phyloP scores from a whole-genome alignment of 345 rosid species.

The Cardamine chenopodiifolia region DNA sequence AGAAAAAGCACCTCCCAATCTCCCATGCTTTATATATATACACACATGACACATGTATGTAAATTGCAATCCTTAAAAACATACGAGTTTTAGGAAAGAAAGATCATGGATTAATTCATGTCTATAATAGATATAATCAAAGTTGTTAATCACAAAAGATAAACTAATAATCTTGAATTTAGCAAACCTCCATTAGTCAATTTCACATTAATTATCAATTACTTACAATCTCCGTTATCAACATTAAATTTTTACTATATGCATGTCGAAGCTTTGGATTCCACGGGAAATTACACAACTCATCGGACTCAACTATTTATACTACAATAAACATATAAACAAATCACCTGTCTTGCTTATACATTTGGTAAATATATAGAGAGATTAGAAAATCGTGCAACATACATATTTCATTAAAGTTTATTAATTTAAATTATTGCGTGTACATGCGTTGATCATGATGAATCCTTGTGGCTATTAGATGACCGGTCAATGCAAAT shows the following conservation, averaged over 20 bases:
- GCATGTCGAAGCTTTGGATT: conserved; percentile 44
- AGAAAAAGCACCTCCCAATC: conserved; percentile 5
- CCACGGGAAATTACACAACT: conserved; percentile 31
- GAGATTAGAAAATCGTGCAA: conserved; percentile 26
- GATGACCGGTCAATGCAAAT: conserved; percentile 43
- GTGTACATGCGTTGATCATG: conserved; percentile 32
- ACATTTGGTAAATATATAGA: conserved; percentile 35
- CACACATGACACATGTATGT: not conserved
- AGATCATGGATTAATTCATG: not conserved
- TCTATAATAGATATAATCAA: conserved; percentile 8
- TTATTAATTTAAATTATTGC: conserved; percentile 2
- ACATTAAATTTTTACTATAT: not conserved
- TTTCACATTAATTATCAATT: conserved; percentile 12
- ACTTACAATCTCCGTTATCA: conserved; percentile 37
- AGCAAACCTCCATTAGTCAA: conserved; percentile 21
- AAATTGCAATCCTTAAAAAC: conserved; percentile 4
- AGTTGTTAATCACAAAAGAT: conserved; percentile 1
- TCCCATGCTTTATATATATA: conserved; percentile 11
- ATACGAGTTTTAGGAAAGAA: not conserved
- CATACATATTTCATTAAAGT: not conserved
- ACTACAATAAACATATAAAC: conserved; percentile 1
- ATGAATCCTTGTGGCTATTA: conserved; percentile 37
- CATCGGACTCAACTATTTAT: conserved; percentile 28
- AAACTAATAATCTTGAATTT: conserved; percentile 30
- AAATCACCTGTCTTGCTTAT: conserved; percentile 21